These are phyloP conservation scores for Prorocentrum cordatum DNA, from an alignment of 169 alveolate genomes.

Conservation along the genomic window DNA sequence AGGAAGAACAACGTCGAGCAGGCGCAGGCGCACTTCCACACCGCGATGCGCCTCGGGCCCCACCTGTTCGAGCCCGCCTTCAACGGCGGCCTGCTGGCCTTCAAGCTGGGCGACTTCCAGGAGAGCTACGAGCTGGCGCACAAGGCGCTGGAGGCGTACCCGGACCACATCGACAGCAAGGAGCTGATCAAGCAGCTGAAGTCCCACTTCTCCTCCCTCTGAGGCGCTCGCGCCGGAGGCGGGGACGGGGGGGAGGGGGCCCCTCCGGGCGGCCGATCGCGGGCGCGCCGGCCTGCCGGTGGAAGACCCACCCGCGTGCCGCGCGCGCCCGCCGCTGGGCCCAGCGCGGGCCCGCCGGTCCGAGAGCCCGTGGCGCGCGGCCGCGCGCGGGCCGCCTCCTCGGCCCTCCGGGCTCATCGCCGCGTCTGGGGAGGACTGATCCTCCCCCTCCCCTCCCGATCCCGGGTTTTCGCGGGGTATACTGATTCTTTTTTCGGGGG, in stretches of 20 bases:
- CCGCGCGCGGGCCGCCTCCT: no score
- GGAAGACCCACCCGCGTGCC: not conserved
- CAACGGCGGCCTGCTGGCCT: slow-evolving; percentile 79
- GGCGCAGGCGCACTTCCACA: slow-evolving; percentile 62
- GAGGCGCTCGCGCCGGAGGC: not conserved
- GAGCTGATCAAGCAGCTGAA: slow-evolving; percentile 77
- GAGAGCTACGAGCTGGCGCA: slow-evolving; percentile 79
- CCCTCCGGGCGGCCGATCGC: not conserved
- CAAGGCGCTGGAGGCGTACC: slow-evolving; percentile 78
- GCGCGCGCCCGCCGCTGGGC: no score
- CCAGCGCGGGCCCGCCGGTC: no score
- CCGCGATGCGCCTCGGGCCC: slow-evolving; percentile 43
- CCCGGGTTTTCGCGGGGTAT: no score
- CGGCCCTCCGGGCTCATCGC: no score
- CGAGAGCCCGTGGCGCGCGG: no score
- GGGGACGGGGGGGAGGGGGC: not conserved
- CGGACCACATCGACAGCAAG: slow-evolving; percentile 84
- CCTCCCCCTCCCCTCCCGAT: no score
- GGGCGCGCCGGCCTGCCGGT: not conserved
- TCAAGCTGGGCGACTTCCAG: slow-evolving; percentile 80
- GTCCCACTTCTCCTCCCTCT: slow-evolving; percentile 69
- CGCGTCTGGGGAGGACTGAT: no score
- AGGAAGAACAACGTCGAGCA: slow-evolving; percentile 75
- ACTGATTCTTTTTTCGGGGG: no score
- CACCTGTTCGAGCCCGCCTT: slow-evolving; percentile 82